phyloP scores from a whole-genome alignment of 768 basidiomycete genomes.

The Serendipita indica region DNA sequence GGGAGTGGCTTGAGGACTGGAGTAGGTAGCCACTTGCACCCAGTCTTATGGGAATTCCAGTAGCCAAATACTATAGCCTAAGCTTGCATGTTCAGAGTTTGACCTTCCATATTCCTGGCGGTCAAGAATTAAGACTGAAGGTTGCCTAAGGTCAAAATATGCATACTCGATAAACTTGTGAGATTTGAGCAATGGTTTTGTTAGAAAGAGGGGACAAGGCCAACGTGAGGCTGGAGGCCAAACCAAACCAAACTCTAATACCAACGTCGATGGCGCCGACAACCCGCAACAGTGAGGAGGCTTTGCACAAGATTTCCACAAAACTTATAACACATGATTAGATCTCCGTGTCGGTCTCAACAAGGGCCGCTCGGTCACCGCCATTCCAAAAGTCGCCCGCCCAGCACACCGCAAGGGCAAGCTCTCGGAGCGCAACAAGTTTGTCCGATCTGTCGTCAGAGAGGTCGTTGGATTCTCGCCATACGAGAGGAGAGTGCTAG shows the following conservation, averaged over 20 bases:
- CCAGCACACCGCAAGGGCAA: constrained; percentile 90
- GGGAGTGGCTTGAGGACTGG: no score
- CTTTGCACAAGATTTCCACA: neutral
- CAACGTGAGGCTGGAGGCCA: no score
- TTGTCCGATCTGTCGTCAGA: constrained; percentile 84
- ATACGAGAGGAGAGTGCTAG: constrained; percentile 96
- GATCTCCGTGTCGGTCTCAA: constrained; percentile 77
- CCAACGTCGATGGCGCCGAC: neutral
- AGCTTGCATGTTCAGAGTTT: no score
- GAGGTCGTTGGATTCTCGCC: constrained; percentile 97
- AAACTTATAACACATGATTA: constrained; percentile 20
- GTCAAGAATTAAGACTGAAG: no score
- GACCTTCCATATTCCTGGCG: no score
- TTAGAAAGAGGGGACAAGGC: no score
- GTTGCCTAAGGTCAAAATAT: no score
- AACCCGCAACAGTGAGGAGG: constrained; percentile 12
- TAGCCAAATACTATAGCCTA: no score
- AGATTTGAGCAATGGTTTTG: no score
- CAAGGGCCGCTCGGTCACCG: constrained; percentile 78
- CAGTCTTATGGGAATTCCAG: no score
- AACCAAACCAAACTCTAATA: constrained; percentile 4
- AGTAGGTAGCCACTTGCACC: no score
- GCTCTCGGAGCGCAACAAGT: constrained; percentile 77
- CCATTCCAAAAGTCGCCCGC: constrained; percentile 55
- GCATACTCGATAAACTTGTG: no score